Percentiles rank a stretch among this genome's conserved stretches.
Evolutionary conservation across 2,329 filamentous ascomycete species (phyloP).

Genomic region (Phialophora expanda): DNA sequence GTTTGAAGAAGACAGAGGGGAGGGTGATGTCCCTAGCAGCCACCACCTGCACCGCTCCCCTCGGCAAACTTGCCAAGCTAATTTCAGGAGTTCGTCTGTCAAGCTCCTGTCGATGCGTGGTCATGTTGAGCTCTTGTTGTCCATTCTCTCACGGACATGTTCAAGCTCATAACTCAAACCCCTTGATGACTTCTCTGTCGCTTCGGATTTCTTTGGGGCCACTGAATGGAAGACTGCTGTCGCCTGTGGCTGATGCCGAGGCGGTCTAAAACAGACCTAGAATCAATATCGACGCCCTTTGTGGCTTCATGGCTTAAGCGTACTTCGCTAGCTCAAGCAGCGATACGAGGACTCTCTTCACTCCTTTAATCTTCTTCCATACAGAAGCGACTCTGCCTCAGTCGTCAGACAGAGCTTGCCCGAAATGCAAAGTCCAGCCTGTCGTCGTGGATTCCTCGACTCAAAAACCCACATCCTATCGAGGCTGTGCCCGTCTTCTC

Average conservation of each 20-base stretch:
- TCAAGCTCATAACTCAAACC: neutral
- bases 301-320: neutral
- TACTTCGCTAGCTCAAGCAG: neutral
- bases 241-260: neutral
- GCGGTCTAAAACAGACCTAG: neutral
- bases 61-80: too few species aligned
- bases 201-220: neutral
- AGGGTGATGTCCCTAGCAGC: too few species aligned
- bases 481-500: neutral
- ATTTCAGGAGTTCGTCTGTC: neutral
- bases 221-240: neutral
- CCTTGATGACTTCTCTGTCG: neutral
- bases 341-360: neutral
- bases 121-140: neutral
- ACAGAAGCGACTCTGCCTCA: neutral
- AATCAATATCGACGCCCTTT: neutral
- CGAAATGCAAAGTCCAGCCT: neutral
- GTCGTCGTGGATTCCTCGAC: neutral
- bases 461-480: neutral
- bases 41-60: too few species aligned
- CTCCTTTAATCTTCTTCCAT: neutral
- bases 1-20: too few species aligned
- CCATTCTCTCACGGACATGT: neutral
- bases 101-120: neutral
- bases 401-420: neutral